Evolutionary conservation across 2,329 filamentous ascomycete species (phyloP).

Genomic region (Fusarium caatingaense): DNA sequence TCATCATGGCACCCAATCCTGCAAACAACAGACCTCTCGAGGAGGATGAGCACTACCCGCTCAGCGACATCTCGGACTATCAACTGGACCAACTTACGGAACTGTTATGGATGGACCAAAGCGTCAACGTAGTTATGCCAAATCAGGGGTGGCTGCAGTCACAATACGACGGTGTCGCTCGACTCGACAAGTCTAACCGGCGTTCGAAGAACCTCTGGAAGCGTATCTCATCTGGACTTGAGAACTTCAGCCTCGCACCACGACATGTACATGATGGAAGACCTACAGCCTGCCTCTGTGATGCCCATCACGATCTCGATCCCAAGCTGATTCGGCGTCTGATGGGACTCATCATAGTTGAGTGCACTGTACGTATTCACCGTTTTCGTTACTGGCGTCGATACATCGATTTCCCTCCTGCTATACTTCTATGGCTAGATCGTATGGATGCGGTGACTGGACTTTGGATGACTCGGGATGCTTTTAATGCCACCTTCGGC

Average conservation of each 20-base stretch:
- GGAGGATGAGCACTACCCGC: slow-evolving; percentile 1
- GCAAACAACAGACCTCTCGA: neutral
- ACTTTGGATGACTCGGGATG: slow-evolving; percentile 54
- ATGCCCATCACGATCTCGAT: slow-evolving; percentile 55
- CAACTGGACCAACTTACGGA: slow-evolving; percentile 50
- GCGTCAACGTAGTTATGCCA: slow-evolving; percentile 40
- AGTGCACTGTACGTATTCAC: slow-evolving; percentile 53
- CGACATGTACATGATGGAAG: slow-evolving; percentile 34
- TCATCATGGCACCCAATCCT: slow-evolving; percentile 17
- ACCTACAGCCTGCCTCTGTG: slow-evolving; percentile 55
- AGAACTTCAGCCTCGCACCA: slow-evolving; percentile 1
- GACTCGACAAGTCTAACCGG: slow-evolving; percentile 43
- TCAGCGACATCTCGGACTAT: slow-evolving; percentile 34
- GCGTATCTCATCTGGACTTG: slow-evolving; percentile 50
- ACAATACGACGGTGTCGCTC: slow-evolving; percentile 47
- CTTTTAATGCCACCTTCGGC: slow-evolving; percentile 53
- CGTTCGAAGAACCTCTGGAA: slow-evolving; percentile 47
- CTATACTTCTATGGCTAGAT: slow-evolving; percentile 41
- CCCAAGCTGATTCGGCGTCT: slow-evolving; percentile 57
- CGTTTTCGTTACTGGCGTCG: slow-evolving; percentile 45
- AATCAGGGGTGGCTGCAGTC: slow-evolving; percentile 52
- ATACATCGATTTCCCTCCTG: slow-evolving; percentile 12
- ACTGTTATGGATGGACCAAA: slow-evolving; percentile 52
- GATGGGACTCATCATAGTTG: slow-evolving; percentile 56
- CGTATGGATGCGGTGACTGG: slow-evolving; percentile 45